Percentiles rank a stretch among this genome's conserved stretches.
Conservation (phyloP, 169 alveolate species). For the Plasmodium yoelii region DNA sequence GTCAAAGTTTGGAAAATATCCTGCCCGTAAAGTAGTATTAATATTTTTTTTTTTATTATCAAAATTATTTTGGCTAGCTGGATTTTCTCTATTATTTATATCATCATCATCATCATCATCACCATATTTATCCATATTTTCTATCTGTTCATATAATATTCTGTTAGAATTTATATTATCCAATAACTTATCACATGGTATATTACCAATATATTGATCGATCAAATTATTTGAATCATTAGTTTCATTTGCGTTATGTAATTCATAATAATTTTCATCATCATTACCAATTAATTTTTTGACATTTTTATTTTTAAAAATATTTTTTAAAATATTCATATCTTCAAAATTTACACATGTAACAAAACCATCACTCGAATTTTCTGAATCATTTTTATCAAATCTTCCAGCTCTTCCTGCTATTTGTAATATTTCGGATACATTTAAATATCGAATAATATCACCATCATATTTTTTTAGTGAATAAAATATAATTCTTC, state of each 20-base stretch:
- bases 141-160: background rate
- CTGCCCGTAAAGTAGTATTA: constrained; percentile 12
- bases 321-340: constrained; percentile 14
- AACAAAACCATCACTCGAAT: constrained; percentile 29
- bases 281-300: constrained; percentile 1
- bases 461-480: constrained; percentile 85
- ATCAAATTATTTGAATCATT: background rate
- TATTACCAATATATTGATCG: too few relatives aligned
- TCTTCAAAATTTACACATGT: constrained; percentile 50
- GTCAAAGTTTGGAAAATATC: constrained; percentile 40
- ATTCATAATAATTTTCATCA: too few relatives aligned
- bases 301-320: constrained; percentile 23
- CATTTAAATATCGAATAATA: constrained; percentile 78
- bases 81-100: background rate
- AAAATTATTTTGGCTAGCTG: background rate
- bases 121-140: background rate
- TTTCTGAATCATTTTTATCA: constrained; percentile 7
- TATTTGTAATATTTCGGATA: constrained; percentile 90
- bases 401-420: constrained; percentile 95
- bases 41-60: background rate
- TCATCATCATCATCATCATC: background rate
- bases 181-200: background rate
- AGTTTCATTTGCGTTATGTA: background rate
- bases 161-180: background rate
- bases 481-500: constrained; percentile 90